phyloP scores from a whole-genome alignment of 768 basidiomycete genomes.

The Tubosaeta brunneosetosa region DNA sequence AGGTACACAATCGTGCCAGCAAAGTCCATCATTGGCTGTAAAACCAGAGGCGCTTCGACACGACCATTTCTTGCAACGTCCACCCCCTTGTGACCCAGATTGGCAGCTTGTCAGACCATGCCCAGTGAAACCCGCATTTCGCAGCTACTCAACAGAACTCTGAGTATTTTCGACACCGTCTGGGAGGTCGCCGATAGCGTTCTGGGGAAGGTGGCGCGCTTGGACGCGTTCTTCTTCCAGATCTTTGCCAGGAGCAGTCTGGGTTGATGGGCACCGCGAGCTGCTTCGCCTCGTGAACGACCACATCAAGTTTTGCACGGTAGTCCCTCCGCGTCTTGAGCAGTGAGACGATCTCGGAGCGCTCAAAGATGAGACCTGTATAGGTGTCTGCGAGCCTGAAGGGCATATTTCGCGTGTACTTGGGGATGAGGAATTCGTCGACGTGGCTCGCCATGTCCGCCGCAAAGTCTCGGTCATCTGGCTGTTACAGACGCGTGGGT shows the following conservation, averaged over 20 bases:
- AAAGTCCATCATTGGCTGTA: constrained; percentile 23
- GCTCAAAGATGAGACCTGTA: constrained; percentile 20
- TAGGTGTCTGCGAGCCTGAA: constrained; percentile 25
- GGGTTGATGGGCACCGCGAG: neutral
- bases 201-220: neutral
- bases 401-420: constrained; percentile 16
- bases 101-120: constrained; percentile 16
- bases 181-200: neutral
- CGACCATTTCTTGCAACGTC: constrained; percentile 28
- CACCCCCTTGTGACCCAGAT: constrained; percentile 21
- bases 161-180: constrained; percentile 16
- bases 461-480: constrained; percentile 4
- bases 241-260: neutral
- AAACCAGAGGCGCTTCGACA: constrained; percentile 25
- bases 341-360: constrained; percentile 12
- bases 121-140: constrained; percentile 30
- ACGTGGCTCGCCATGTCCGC: constrained; percentile 13
- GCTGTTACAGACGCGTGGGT: neutral
- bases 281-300: neutral
- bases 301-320: constrained; percentile 1
- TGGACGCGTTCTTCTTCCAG: neutral
- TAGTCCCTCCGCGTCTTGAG: constrained; percentile 16
- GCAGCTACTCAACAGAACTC: constrained; percentile 27
- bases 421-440: constrained; percentile 12
- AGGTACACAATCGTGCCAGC: too few species aligned